Evolutionary conservation across 2,329 filamentous ascomycete species (phyloP), one percentile per base, ranked within the genome.

Genomic region (Venturia effusa): DNA sequence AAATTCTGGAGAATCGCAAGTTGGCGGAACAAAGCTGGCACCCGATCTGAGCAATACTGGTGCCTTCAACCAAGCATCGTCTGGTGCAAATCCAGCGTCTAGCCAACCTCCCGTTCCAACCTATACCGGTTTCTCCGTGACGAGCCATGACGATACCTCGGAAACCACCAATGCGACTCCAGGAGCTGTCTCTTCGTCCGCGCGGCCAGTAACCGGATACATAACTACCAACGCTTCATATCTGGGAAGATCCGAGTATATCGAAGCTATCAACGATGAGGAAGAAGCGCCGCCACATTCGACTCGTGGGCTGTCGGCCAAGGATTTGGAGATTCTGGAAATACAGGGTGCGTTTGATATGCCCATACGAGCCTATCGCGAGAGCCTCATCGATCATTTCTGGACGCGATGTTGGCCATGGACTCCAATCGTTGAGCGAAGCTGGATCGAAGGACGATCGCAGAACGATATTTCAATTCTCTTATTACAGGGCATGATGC

Each of bases 391-490:
- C 64, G 70, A 76, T n/a, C 72, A 71, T 8, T 78, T 77, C 55
- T 74, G 74, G 69, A 72, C 69, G 39, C 72, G 74, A 41, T 77
- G 76, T 62, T 73, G 73, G 45, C 73, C 74, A 10, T 78, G 76
- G 76, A 76, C 74, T 0, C 76, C 76, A 1, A 73, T 78, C 27
- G 71, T 78, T 5, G 74, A 78, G 43, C 73, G 74, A 2, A 72
- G 69, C 55, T 77, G 75, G 75, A 67, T 77, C 4, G 69, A 75
- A n/a, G 70, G 72, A 30, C 64, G 70, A 3, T 67, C 69, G 13
- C 69, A 71, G 2, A 67, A 68, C 19, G 69, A 69, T 43, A 66
- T 68, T 2, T 73, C 71, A 6, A 68, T 71, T n/a, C 63, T 74
- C 1, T 68, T 74, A 1, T 68, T 75, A 66, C 62, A 78, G 63